Base-by-base conservation (phyloP, 2,329 filamentous ascomycete genomes). In the Aspergillus neotritici region DNA sequence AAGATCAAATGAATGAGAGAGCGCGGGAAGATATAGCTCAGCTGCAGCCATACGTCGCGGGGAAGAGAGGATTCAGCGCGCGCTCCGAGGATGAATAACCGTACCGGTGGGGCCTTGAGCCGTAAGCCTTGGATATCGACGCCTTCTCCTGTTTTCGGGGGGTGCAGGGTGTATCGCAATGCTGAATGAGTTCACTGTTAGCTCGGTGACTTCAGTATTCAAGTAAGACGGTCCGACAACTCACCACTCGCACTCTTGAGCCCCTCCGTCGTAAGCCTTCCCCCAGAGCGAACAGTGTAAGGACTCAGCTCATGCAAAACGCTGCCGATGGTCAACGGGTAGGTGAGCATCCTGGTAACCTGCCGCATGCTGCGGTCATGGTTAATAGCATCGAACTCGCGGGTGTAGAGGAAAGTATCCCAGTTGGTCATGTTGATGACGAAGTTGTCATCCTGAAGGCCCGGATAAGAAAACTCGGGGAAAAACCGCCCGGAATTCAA, bases 401-500 rank as follows among this genome's bases (percentile, higher is more conserved):
- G 78, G 3, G 89, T 94, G 64, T 95, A 98, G 61, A 98, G 74
- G 56, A 94, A 87, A 0, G 93, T 97, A 66, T 98, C 93, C 93
- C 93, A 98, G 66, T 94, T 98, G 34, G 86, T 94, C 86, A 98
- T 90, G 68, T 98, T 98, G 53, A 96, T 81, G 53, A 93, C 77
- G 29, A 89, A 87, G 64, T 96, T 91, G 52, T 96, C 90, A 64
- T 96, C 82, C 70, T 96, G 90, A 42, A 83, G 77, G 11, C 85
- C 87, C 0, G 93, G 89, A 61, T 95, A 94, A 49, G 90, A 82
- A 60, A 94, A 97, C 66, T 98, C 94, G 11, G 86, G 84, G 67
- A 98, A 98, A 66, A 88, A 85, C 21, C 93, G 80, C 3, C 93
- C 93, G 13, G 88, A 95, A 39, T 86, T 78, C 53, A 98, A 70